Conservation (phyloP, 257 asterid species). For the Penstemon eatonii region DNA sequence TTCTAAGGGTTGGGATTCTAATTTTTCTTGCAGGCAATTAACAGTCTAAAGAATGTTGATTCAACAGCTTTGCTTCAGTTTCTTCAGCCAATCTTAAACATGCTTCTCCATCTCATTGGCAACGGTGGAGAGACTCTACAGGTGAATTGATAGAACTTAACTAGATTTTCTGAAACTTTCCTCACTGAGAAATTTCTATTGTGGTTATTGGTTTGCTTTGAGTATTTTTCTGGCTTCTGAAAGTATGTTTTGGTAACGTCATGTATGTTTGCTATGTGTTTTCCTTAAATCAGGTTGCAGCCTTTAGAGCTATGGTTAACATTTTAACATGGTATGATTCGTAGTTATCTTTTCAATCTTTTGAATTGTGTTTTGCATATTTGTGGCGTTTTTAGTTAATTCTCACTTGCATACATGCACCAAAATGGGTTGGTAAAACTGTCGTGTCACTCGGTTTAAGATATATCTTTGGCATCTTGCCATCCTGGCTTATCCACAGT, state of each 20-base stretch:
- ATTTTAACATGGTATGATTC: slow-evolving; percentile 82
- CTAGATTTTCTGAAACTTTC: slow-evolving; percentile 16
- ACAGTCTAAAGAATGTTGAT: slow-evolving; percentile 98
- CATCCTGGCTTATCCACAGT: slow-evolving; percentile 93
- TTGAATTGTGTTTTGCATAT: slow-evolving; percentile 5
- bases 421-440: slow-evolving; percentile 19
- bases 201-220: slow-evolving; percentile 16
- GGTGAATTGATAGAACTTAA: slow-evolving; percentile 42
- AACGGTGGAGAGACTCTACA: slow-evolving; percentile 99
- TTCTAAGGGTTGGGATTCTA: neutral
- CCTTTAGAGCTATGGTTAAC: slow-evolving; percentile 99
- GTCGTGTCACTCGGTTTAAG: slow-evolving; percentile 24
- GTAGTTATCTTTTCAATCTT: slow-evolving; percentile 18
- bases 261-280: slow-evolving; percentile 24
- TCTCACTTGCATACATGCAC: slow-evolving; percentile 17
- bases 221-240: slow-evolving; percentile 10
- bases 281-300: slow-evolving; percentile 81
- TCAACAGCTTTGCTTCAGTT: slow-evolving; percentile 97
- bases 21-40: slow-evolving; percentile 76
- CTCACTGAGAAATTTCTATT: slow-evolving; percentile 23
- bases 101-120: slow-evolving; percentile 99
- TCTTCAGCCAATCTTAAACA: slow-evolving; percentile 95
- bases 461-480: slow-evolving; percentile 20
- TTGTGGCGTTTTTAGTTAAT: slow-evolving; percentile 8
- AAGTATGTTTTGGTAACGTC: slow-evolving; percentile 24